Evolutionary conservation across 345 rosid genomes (phyloP), one percentile per base, ranked within the genome.

Genomic region (Durio zibethinus): DNA sequence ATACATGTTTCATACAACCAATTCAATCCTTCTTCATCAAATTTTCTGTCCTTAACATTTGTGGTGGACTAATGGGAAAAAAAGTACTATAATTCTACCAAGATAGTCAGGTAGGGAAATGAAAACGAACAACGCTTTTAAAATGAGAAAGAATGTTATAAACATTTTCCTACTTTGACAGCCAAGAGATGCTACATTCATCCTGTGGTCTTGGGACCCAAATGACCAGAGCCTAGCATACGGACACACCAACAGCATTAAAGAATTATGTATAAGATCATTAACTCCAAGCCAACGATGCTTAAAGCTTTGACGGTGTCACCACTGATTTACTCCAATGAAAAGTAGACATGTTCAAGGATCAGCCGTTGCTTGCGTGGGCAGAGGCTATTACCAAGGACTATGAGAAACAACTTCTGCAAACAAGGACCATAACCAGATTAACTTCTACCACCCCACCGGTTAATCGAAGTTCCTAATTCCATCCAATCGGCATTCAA

Each of bases 401-500:
- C 31, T 3, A 0, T 15, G 38, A 60, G 54, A 23, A 38, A 16
- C 64, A 25, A 56, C 4, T 74, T 43, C 7, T 12, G 6, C 23
- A 48, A 65, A 62, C 43, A 36, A 29, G n/a, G 25, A 42, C 54
- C 53, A 42, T 14, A 35, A 52, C 47, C 10, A 63, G n/a, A 75
- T 73, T 79, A 66, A 80, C 59, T 80, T 76, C 79, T 21, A 4
- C 27, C 79, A 62, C 75, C 72, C 43, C 75, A 67, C 77, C 77
- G 29, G 50, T 61, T n/a, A n/a, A n/a, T n/a, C 70, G 40, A 7
- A 74, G 40, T 60, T 66, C 75, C 71, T 12, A 73, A 40, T 57
- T 68, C 60, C 50, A 79, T 45, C 66, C 48, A 16, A 48, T 33
- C n/a, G 36, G 86, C 86, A 84, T 84, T 85, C 83, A 85, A 70